Percentiles rank a stretch among this genome's conserved stretches.
phyloP scores from a whole-genome alignment of 225 moss, liverwort and hornwort species.

The Polytrichum commune region DNA sequence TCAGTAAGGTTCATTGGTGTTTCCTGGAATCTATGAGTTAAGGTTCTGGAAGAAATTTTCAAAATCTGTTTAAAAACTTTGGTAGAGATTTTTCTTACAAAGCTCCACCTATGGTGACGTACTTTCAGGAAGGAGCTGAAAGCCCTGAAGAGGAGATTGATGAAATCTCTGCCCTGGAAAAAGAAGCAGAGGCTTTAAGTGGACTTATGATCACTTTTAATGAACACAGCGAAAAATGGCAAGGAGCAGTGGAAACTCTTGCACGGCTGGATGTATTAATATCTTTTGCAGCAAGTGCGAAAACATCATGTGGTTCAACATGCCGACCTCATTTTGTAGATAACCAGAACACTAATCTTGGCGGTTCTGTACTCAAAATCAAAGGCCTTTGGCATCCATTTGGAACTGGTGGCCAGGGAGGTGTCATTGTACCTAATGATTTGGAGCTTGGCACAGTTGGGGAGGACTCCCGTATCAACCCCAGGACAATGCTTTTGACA shows the following conservation, averaged over 20 bases:
- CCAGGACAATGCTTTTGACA: constrained; percentile 78
- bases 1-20: too few species aligned
- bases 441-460: constrained; percentile 64
- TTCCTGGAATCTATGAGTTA: too few species aligned
- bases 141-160: constrained; percentile 33
- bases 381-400: constrained; percentile 89
- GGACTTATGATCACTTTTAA: constrained; percentile 67
- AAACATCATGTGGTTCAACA: constrained; percentile 63
- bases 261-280: constrained; percentile 74
- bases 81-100: too few species aligned
- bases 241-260: constrained; percentile 67
- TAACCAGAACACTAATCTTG: constrained; percentile 33
- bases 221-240: constrained; percentile 58
- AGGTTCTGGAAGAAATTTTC: too few species aligned
- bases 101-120: too few species aligned
- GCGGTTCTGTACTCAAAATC: constrained; percentile 66
- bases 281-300: constrained; percentile 61
- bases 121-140: constrained; percentile 28
- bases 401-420: constrained; percentile 75
- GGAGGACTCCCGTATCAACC: constrained; percentile 22
- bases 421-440: constrained; percentile 81
- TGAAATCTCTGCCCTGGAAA: constrained; percentile 51
- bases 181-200: constrained; percentile 65
- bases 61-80: too few species aligned
- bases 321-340: constrained; percentile 76